Evolutionary conservation across 768 basidiomycete species (phyloP), one percentile per base, ranked within the genome.

Genomic region (Boletus bicolor): DNA sequence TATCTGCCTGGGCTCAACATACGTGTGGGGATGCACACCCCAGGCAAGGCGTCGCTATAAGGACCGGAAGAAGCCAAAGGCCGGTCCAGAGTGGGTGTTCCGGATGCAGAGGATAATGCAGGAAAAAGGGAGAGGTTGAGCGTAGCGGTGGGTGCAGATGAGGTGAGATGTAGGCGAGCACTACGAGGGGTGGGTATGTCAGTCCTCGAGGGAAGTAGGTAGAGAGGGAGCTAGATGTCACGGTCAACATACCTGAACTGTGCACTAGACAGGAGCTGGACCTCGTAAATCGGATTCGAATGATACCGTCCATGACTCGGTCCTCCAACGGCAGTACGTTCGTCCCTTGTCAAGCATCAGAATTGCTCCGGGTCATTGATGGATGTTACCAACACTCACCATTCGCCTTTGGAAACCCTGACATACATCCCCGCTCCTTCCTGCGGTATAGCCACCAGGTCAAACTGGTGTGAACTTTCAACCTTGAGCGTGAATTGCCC

Each of bases 341-440:
- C 67, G 6, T 74, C 75, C 92, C 91, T 90, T 51, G 15, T 41
- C 17, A 58, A 41, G 14, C 9, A 10, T 66, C n/a, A 58, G 17
- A 24, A 9, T 35, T 8, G 15, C 12, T 32, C 17, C 4, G 19
- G 3, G 38, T 35, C 36, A 19, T 15, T 2, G 19, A 30, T 44
- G 15, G 5, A 46, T n/a, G 24, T 12, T 6, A 36, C 42, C n/a
- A 8, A 1, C 17, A 68, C 82, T 49, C 57, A 91, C 95, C 95
- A 98, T 38, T 77, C 72, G 4, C 91, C 93, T n/a, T 75, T 79
- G 2, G 87, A 61, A 0, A 77, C 66, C 61, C 89, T 87, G 21
- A 72, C 73, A 67, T 87, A 96, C 93, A 97, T 91, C 0, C 94
- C 95, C 0, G 93, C 91, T 0, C 93, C 94, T 73, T 98, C 96